Evolutionary conservation across 2,329 filamentous ascomycete species (phyloP), one percentile per base, ranked within the genome.

Genomic region (Catunica adiposa): DNA sequence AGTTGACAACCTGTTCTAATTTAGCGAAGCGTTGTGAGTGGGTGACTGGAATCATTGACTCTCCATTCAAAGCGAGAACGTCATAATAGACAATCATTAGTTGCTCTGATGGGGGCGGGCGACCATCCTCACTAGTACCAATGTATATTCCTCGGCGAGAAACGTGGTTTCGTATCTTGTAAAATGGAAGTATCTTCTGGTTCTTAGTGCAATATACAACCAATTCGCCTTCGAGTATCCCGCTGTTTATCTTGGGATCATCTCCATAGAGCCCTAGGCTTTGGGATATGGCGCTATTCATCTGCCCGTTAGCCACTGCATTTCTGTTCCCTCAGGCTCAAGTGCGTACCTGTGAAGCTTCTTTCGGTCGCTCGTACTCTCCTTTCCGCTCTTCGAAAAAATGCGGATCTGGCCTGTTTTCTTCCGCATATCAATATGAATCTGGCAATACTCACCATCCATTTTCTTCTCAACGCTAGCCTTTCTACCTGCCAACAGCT

Each of bases 351-450:
- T 64, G 60, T 85, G 80, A 22, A 94, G 66, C 1, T 70, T 72
- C 9, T 66, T 62, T 34, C 84, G 77, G 65, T 94, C 89, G 53
- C 70, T 64, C 0, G 88, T 95, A 47, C 88, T 90, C 61, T 95
- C 86, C 64, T 92, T 94, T 57, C 89, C 87, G 62, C 87, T 92
- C 65, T 95, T 96, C 8, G 88, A 94, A 64, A 92, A 95, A 29
- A 95, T 90, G 60, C 84, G 82, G 26, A 94, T 79, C 51, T 73
- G 76, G 1, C 74, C 64, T 1, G 57, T 64, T 15, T 69, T 69
- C 52, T 76, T 79, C 7, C 70, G 70, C 5, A 86, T 69, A 63
- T 94, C 80, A 40, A 95, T 71, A 62, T 95, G 89, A 29, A 95
- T 80, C 65, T 95, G 89, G 62, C 86, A 94, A 61, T 92, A 95